Base-by-base conservation (phyloP, 352 stramenopile species). In the Globisporangium spiculum region DNA sequence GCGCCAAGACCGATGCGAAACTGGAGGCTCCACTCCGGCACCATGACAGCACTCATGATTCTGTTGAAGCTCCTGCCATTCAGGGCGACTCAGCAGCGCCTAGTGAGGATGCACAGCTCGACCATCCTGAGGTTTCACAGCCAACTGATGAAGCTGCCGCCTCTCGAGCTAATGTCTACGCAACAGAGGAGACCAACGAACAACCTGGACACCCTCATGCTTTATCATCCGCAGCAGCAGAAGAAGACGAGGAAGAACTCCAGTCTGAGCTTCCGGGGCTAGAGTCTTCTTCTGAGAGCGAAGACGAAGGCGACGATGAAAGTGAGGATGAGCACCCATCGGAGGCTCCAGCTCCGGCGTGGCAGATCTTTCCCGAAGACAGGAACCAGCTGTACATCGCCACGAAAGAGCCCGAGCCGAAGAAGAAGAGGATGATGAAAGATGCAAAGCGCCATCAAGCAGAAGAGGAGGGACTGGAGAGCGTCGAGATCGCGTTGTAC, bases 311-410 rank as follows among this genome's bases (percentile, higher is more conserved):
- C 5, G 7, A n/a, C 32, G 18, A 54, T 24, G 22, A 16, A 24
- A 6, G 14, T 18, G 38, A 20, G 4, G 38, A 64, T 12, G 18
- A 27, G 24, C 16, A 53, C 20, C 18, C 22, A 24, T 16, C 52
- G 30, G 34, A 59, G 16, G 16, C 62, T 50, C 38, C 38, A 46
- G 26, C 16, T 20, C 57, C 65, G 16, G 60, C 12, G 27, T 64
- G 60, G 60, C 66, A 67, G 50, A 63, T 71, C 41, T 63, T 71
- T 24, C 60, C 66, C 7, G 66, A 63, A 59, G 66, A 67, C 14
- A 38, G 14, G 20, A 36, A 52, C 44, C 52, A 64, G 14, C 41
- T 67, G 34, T 67, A 53, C 32, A 67, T 71, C 20, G n/a, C 57
- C 6, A 57, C 38, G 34, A 71, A 58, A 5, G 57, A 68, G 30